Conservation (phyloP, 2,329 filamentous ascomycete genomes). For the Ceratocystis albifundus region DNA sequence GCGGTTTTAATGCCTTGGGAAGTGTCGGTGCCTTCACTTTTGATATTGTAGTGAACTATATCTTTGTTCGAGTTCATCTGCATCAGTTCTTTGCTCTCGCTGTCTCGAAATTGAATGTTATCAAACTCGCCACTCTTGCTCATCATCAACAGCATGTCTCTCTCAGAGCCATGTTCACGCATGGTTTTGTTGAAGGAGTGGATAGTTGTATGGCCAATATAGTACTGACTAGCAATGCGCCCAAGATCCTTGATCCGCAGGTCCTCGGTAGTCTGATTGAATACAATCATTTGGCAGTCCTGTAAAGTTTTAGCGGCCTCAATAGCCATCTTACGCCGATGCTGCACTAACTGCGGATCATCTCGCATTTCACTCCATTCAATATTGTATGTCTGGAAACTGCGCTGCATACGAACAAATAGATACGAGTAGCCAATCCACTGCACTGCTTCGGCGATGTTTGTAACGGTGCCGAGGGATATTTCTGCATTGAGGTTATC, state of each 20-base stretch:
- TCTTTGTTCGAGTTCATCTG: conserved; percentile 51
- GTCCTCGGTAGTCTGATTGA: conserved; percentile 84
- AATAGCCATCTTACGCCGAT: conserved; percentile 74
- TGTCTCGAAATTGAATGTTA: conserved; percentile 87
- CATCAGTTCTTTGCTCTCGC: conserved; percentile 75
- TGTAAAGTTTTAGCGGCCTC: conserved; percentile 80
- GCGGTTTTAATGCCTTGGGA: too few relatives aligned
- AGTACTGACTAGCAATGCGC: conserved; percentile 92
- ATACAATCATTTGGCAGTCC: conserved; percentile 97
- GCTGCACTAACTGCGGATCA: conserved; percentile 76
- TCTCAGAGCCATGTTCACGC: conserved; percentile 72
- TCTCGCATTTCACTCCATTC: conserved; percentile 85
- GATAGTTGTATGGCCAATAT: conserved; percentile 85
- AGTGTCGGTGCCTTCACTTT: conserved; percentile 31
- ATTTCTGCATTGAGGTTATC: conserved; percentile 97
- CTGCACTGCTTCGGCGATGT: conserved; percentile 81
- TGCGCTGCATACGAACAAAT: conserved; percentile 91
- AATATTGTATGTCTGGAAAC: conserved; percentile 85
- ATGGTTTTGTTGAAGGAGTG: conserved; percentile 96
- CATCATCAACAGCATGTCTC: conserved; percentile 90
- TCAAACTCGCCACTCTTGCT: conserved; percentile 97
- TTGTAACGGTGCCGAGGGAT: conserved; percentile 85
- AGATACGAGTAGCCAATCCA: conserved; percentile 98
- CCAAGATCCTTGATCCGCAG: conserved; percentile 90
- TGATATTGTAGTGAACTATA: conserved; percentile 27